These are phyloP conservation scores for Trypanosoma vivax DNA, from an alignment of 208 protist genomes.

Conservation along the genomic window DNA sequence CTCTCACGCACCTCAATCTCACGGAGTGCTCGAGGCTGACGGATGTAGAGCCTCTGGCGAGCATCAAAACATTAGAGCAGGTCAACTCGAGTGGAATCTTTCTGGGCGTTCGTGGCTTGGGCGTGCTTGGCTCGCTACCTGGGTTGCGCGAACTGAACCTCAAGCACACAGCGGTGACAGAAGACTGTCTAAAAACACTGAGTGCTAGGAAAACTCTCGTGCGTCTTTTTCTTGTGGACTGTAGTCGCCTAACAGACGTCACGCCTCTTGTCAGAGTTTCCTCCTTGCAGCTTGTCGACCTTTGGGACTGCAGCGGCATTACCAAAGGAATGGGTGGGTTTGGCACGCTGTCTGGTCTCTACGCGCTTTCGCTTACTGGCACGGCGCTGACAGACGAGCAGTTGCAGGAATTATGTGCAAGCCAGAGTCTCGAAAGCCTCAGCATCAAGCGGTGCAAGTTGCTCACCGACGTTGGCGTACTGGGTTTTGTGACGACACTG, in stretches of 20 bases:
- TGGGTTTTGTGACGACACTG: no score
- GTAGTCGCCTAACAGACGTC: conserved; percentile 7
- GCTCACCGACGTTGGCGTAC: no score
- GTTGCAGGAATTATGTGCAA: background rate
- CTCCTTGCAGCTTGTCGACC: conserved; percentile 24
- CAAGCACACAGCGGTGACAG: background rate
- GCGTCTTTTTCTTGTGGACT: conserved; percentile 8
- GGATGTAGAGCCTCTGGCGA: conserved; percentile 15
- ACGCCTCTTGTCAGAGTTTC: background rate
- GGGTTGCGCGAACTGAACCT: background rate
- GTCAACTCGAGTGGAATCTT: background rate
- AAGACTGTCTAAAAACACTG: background rate
- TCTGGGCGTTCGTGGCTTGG: background rate
- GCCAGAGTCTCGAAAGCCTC: background rate
- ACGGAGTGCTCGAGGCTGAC: conserved; percentile 14
- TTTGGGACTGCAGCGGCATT: conserved; percentile 19
- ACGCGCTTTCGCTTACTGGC: conserved; percentile 25
- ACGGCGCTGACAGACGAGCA: conserved; percentile 10
- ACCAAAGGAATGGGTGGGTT: conserved; percentile 24
- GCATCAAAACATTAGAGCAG: background rate
- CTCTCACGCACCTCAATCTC: conserved; percentile 19
- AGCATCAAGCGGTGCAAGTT: no score
- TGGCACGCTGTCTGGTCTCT: conserved; percentile 19
- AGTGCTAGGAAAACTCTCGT: background rate
- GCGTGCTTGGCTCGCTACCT: background rate